These are phyloP conservation scores for Persicaria tinctoria DNA, from an alignment of 148 eudicot genomes.

Conservation along the genomic window DNA sequence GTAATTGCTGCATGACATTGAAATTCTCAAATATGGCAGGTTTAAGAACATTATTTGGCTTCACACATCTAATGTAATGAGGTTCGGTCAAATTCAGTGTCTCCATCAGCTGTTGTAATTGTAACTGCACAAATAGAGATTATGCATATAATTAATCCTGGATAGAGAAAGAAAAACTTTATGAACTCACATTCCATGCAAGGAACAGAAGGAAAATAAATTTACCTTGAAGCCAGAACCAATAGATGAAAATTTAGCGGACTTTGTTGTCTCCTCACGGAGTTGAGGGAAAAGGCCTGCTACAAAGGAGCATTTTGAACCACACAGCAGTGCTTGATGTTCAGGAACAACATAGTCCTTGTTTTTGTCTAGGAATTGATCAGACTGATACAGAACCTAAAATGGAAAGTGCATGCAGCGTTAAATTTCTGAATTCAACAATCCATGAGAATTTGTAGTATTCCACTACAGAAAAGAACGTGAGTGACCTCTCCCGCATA, in stretches of 20 bases:
- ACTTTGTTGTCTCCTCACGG: conserved; percentile 62
- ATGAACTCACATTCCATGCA: neutral
- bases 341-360: conserved; percentile 98
- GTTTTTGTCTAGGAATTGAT: conserved; percentile 90
- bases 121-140: conserved; percentile 54
- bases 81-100: conserved; percentile 95
- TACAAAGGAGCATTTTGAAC: conserved; percentile 87
- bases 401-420: conserved; percentile 14
- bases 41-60: conserved; percentile 91
- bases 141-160: neutral
- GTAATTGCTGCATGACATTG: conserved; percentile 91
- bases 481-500: conserved; percentile 92
- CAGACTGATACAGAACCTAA: conserved; percentile 92
- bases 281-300: conserved; percentile 77
- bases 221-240: conserved; percentile 92
- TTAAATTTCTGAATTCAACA: conserved; percentile 11
- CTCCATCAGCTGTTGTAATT: conserved; percentile 90
- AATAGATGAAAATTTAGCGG: conserved; percentile 90
- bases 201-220: neutral
- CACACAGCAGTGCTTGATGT: conserved; percentile 85
- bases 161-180: neutral
- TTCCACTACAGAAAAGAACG: conserved; percentile 1
- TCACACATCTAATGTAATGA: conserved; percentile 97
- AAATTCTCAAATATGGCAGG: conserved; percentile 94
- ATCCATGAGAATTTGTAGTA: conserved; percentile 8